phyloP scores from a whole-genome alignment of 176 grass and related monocot genomes.

The Canna indica region DNA sequence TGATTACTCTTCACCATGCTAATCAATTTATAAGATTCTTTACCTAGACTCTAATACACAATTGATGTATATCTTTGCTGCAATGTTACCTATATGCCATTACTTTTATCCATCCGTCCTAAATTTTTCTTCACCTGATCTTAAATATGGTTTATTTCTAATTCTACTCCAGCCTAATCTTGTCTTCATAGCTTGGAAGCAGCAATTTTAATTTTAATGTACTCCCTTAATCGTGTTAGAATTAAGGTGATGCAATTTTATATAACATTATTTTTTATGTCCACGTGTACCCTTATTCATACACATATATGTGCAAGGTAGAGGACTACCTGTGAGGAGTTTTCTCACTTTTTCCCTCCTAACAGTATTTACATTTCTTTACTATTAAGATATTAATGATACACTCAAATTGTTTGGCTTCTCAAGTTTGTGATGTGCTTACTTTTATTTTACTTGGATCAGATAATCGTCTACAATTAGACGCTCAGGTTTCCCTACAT shows the following conservation, averaged over 20 bases:
- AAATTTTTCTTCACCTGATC: not conserved
- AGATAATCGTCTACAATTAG: conserved; percentile 67
- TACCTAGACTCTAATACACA: not conserved
- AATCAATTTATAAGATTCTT: not conserved
- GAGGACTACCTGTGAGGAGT: too few relatives aligned
- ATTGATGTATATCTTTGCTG: not conserved
- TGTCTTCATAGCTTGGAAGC: not conserved
- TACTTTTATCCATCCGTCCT: not conserved
- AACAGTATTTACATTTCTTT: too few relatives aligned
- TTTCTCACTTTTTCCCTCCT: too few relatives aligned
- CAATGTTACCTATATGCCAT: not conserved
- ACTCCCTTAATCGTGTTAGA: too few relatives aligned
- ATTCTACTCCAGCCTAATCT: too few relatives aligned
- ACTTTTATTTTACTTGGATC: not conserved
- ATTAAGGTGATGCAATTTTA: too few relatives aligned
- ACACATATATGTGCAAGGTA: too few relatives aligned
- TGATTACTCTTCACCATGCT: not conserved
- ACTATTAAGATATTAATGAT: not conserved
- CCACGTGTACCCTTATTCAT: too few relatives aligned
- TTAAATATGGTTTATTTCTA: not conserved
- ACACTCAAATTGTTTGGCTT: not conserved
- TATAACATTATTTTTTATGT: too few relatives aligned
- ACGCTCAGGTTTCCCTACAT: conserved; percentile 53
- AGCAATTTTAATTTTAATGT: not conserved
- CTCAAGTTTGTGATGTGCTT: not conserved